These are phyloP conservation scores for Jamesozyma spencerorum DNA, from an alignment of 805 yeast genomes.

Conservation along the genomic window DNA sequence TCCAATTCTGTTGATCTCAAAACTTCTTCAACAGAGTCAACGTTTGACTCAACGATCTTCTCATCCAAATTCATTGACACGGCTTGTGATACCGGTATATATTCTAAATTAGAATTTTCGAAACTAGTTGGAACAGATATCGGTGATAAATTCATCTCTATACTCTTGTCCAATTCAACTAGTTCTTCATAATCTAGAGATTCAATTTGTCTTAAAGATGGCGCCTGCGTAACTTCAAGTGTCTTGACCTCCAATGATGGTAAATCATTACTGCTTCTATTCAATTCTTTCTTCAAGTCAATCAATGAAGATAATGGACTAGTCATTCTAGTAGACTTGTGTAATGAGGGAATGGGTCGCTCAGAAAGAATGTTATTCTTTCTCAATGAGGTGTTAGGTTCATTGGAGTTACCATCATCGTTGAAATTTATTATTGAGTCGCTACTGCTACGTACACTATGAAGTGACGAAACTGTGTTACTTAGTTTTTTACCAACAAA, in stretches of 20 bases:
- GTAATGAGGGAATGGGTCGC: no score
- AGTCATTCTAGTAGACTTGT: no score
- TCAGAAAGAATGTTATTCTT: no score
- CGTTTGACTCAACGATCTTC: background rate
- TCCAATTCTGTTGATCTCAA: slow-evolving; percentile 8
- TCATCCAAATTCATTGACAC: slow-evolving; percentile 8
- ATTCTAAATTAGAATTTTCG: background rate
- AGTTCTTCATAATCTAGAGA: slow-evolving; percentile 19
- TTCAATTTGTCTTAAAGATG: slow-evolving; percentile 19
- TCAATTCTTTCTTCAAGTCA: slow-evolving; percentile 2
- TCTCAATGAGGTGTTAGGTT: no score
- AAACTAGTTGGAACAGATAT: background rate
- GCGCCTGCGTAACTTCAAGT: slow-evolving; percentile 1
- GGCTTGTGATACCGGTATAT: slow-evolving; percentile 12
- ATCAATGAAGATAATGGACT: slow-evolving; percentile 10
- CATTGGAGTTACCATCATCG: no score
- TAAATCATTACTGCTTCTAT: background rate
- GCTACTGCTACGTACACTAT: no score
- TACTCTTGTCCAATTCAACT: slow-evolving; percentile 18
- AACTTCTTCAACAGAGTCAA: background rate
- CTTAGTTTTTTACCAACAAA: background rate
- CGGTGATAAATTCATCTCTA: slow-evolving; percentile 17
- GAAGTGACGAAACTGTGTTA: no score
- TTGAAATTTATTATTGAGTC: no score
- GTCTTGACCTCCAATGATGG: background rate